These are phyloP conservation scores for Blastobotrys malaysiensis DNA, from an alignment of 1,139 yeast species.

Conservation along the genomic window DNA sequence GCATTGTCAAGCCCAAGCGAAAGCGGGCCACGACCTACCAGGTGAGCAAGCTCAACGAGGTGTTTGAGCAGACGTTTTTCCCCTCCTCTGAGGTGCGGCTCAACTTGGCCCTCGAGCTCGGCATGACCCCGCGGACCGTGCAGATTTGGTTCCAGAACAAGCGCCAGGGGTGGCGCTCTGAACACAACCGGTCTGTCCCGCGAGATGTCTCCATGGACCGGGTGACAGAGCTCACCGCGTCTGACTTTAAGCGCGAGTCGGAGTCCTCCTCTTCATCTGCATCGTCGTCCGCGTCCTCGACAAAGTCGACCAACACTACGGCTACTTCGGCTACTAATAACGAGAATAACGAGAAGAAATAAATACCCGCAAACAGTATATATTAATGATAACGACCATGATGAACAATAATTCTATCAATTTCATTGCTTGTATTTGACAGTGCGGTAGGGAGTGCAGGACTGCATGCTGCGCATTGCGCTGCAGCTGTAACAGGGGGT, in stretches of 20 bases:
- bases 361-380: not conserved
- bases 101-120: conserved; percentile 33
- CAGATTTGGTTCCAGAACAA: conserved; percentile 39
- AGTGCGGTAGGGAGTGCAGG: too few species aligned
- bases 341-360: not conserved
- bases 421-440: not conserved
- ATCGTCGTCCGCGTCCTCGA: not conserved
- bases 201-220: conserved; percentile 17
- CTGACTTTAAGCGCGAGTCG: not conserved
- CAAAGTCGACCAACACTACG: not conserved
- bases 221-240: not conserved
- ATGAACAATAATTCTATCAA: not conserved
- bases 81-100: conserved; percentile 35
- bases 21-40: conserved; percentile 35
- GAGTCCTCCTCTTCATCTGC: not conserved
- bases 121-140: conserved; percentile 38
- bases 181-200: conserved; percentile 28
- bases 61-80: conserved; percentile 34
- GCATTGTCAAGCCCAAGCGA: conserved; percentile 31
- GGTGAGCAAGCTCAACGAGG: conserved; percentile 32
- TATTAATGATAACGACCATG: not conserved
- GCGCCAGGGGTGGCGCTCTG: conserved; percentile 35
- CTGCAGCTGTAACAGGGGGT: too few species aligned
- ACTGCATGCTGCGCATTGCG: not conserved
- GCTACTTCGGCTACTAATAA: not conserved